Base-by-base conservation (phyloP, 805 yeast species). In the Hanseniaspora mollemarum region DNA sequence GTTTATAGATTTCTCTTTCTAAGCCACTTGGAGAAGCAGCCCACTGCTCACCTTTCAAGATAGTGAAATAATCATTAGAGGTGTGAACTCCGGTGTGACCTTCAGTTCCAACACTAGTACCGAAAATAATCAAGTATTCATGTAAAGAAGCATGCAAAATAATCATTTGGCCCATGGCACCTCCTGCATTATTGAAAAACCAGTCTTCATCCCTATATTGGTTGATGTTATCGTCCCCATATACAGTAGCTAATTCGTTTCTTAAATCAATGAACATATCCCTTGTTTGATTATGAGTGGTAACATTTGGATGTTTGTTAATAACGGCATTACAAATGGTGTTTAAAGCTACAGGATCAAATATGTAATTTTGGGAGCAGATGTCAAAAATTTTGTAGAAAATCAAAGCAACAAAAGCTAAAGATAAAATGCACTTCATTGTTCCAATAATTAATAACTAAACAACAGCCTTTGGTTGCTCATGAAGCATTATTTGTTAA, bases 161-260 rank as follows among this genome's bases (percentile, higher is more conserved):
- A 59, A 86, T 76, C 97, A 92, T 90, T 51, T 87, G 79, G 22
- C 94, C 92, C 98, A 92, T 92, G 48, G 98, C 97, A 58, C 95
- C 95, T 51, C 98, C 98, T 3, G 98, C 98, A 60, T 86, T 87
- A 75, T 92, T 92, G 76, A 80, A 90, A 46, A 92, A 83, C 97
- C 97, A 92, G 57, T 88, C 90, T 49, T 83, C 83, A 46, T 72
- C 71, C 63, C 80, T 77, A 57, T 82, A 72, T 56, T 78, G 79
- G 67, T 85, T 85, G 67, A 90, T 76, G 57, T 74, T 62, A 25
- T 77, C 75, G 7, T 77, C 79, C 12, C 95, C 94, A 64, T 92
- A 92, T 42, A 71, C 76, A 2, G 65, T 70, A 54, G 79, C 71
- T 53, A 88, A 63, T 31, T 67, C 71, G 2, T 72, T 72, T 31